Evolutionary conservation across 2,329 filamentous ascomycete species (phyloP).

Genomic region (Leptosphaerulina australis): DNA sequence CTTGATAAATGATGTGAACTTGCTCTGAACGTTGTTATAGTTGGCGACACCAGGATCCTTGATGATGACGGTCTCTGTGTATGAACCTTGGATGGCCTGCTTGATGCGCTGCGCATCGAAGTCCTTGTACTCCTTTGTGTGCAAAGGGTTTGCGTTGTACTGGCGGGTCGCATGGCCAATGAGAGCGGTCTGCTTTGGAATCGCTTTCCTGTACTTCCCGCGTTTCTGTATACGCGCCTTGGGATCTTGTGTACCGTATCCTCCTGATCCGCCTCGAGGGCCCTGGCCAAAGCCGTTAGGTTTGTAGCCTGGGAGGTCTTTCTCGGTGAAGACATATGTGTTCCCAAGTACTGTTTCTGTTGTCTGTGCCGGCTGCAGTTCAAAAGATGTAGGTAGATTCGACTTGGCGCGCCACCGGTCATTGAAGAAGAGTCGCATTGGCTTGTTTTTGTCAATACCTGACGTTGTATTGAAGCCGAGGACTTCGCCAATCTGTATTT

Average conservation of each 20-base stretch:
- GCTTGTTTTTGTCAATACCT: slow-evolving; percentile 35
- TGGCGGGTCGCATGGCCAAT: slow-evolving; percentile 65
- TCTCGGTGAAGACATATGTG: slow-evolving; percentile 91
- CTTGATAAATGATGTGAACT: slow-evolving; percentile 44
- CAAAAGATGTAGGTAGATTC: slow-evolving; percentile 84
- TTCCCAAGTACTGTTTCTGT: slow-evolving; percentile 72
- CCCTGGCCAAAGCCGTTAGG: slow-evolving; percentile 38
- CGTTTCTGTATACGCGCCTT: slow-evolving; percentile 44
- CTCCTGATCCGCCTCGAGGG: slow-evolving; percentile 30
- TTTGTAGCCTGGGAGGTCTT: slow-evolving; percentile 81
- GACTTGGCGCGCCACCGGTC: slow-evolving; percentile 70
- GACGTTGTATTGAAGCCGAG: slow-evolving; percentile 36
- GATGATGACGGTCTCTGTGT: slow-evolving; percentile 40
- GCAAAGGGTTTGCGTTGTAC: slow-evolving; percentile 58
- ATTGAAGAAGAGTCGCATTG: slow-evolving; percentile 72
- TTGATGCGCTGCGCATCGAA: slow-evolving; percentile 50
- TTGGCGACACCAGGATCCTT: slow-evolving; percentile 34
- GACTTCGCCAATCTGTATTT: slow-evolving; percentile 48
- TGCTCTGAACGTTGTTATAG: slow-evolving; percentile 37
- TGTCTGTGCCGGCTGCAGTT: slow-evolving; percentile 65
- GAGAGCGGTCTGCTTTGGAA: slow-evolving; percentile 58
- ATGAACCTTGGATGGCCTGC: slow-evolving; percentile 53
- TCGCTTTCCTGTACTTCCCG: slow-evolving; percentile 45
- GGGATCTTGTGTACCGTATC: slow-evolving; percentile 38
- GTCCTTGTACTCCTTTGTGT: slow-evolving; percentile 51